Base-by-base conservation (phyloP, 192 early-diverging fungal genomes). In the Nowakowskiella sp. region DNA sequence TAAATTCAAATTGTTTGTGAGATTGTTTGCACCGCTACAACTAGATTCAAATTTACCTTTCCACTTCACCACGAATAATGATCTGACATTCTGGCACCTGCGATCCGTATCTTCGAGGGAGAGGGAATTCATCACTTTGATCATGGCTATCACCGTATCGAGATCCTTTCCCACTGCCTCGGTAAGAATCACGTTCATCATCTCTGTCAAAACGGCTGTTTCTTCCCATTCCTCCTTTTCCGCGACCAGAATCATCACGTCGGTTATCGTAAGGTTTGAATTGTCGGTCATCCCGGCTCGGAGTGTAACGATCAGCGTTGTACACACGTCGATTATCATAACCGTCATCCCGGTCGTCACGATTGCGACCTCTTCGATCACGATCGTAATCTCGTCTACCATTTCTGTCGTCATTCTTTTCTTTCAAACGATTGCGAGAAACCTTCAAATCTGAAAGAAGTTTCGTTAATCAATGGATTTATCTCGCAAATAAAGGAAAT, bases 401-500 rank as follows among this genome's bases (percentile, higher is more conserved):
- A 27, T 53, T 24, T 9, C 64, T n/a, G 39, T 47, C 30, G 21
- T 49, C 28, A 51, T 32, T 55, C 8, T 21, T 10, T 22, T 23
- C 53, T 13, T 53, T 47, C 39, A 4, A 24, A 6, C 7, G 7
- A 22, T 72, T 66, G 19, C 62, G 42, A 0, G 66, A 68, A 19
- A 72, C 28, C 43, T 72, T 72, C 53, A 72, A 47, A 32, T 72
- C 70, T 72, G 48, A 59, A 36, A 0, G 26, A 22, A 19, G 19
- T 19, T 39, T 39, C 36, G 36, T 13, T 13, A 39, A 19, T 39
- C 36, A 19, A 19, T 13, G n/a, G 2, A 42, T 1, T 44, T 0
- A 39, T 6, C 6, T 16, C 16, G 26, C 29, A 45, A 42, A 27
- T 47, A 42, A 25, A 57, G 6, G 21, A 51, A 58, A 27, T 52